Percentiles rank a stretch among this genome's conserved stretches.
Evolutionary conservation across 495 filamentous ascomycete species (phyloP).

Genomic region (Tuber melanosporum): DNA sequence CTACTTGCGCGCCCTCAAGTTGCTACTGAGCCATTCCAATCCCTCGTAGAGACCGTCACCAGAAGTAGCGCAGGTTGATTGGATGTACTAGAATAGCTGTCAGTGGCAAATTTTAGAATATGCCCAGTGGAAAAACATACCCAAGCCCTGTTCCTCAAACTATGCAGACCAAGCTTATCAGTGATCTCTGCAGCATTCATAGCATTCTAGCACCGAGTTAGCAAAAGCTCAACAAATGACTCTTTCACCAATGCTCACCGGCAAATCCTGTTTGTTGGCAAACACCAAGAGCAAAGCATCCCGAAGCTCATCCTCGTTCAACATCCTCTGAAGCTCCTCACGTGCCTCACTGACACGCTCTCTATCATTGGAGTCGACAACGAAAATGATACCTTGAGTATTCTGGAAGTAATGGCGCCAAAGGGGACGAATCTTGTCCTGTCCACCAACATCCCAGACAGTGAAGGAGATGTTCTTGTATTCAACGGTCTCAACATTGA

Average conservation of each 20-base stretch:
- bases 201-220: constrained; percentile 62
- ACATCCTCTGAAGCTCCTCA: constrained; percentile 98
- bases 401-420: constrained; percentile 99
- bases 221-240: not conserved
- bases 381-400: constrained; percentile 99
- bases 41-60: constrained; percentile 99
- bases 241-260: constrained; percentile 54
- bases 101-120: constrained; percentile 14
- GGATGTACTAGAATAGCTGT: constrained; percentile 70
- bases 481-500: constrained; percentile 99
- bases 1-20: constrained; percentile 55
- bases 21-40: constrained; percentile 97
- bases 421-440: constrained; percentile 99
- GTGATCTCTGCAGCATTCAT: constrained; percentile 99
- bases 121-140: constrained; percentile 54
- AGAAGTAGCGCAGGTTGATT: constrained; percentile 98
- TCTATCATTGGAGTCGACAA: constrained; percentile 99
- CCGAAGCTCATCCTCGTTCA: constrained; percentile 98
- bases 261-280: constrained; percentile 99
- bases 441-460: constrained; percentile 99
- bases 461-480: constrained; percentile 99
- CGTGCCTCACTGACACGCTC: constrained; percentile 98
- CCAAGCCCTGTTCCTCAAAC: constrained; percentile 94
- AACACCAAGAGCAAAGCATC: constrained; percentile 97
- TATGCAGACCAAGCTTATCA: constrained; percentile 98